Evolutionary conservation across 2,329 filamentous ascomycete genomes (phyloP).

Genomic region (Penicillium aurantiogriseum): DNA sequence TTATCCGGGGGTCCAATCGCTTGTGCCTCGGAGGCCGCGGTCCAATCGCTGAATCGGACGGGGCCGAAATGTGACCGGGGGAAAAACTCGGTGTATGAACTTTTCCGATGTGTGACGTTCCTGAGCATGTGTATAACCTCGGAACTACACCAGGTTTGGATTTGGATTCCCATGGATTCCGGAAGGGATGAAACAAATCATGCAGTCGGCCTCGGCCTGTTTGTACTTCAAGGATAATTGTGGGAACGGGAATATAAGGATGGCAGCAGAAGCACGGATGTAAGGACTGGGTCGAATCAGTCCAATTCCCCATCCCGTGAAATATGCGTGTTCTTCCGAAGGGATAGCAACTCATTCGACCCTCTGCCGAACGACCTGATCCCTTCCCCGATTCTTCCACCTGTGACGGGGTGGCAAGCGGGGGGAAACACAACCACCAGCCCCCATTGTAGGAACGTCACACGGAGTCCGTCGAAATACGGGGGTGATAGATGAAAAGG

Average conservation of each 20-base stretch:
- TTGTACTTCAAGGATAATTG: conserved; percentile 2
- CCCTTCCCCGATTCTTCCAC: background rate
- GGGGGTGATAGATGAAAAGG: conserved; percentile 5
- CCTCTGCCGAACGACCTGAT: conserved; percentile 4
- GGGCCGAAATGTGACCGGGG: conserved; percentile 20
- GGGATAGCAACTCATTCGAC: background rate
- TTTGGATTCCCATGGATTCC: background rate
- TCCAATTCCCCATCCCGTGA: conserved; percentile 4
- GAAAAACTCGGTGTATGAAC: conserved; percentile 20
- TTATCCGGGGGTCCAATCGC: conserved; percentile 27
- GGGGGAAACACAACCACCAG: background rate
- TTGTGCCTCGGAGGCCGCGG: conserved; percentile 20
- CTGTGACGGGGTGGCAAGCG: conserved; percentile 2
- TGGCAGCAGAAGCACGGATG: background rate
- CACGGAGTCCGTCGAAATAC: conserved; percentile 10
- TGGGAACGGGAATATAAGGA: background rate
- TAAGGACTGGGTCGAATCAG: background rate
- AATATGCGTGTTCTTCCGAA: conserved; percentile 1
- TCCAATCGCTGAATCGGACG: conserved; percentile 22
- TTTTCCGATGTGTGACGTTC: conserved; percentile 12
- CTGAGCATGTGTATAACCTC: conserved; percentile 9
- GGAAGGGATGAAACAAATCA: background rate
- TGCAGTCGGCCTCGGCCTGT: conserved; percentile 14
- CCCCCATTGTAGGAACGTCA: conserved; percentile 3
- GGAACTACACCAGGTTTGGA: background rate